Base-by-base conservation (phyloP, 805 yeast genomes). In the Ogataea nonfermentans region DNA sequence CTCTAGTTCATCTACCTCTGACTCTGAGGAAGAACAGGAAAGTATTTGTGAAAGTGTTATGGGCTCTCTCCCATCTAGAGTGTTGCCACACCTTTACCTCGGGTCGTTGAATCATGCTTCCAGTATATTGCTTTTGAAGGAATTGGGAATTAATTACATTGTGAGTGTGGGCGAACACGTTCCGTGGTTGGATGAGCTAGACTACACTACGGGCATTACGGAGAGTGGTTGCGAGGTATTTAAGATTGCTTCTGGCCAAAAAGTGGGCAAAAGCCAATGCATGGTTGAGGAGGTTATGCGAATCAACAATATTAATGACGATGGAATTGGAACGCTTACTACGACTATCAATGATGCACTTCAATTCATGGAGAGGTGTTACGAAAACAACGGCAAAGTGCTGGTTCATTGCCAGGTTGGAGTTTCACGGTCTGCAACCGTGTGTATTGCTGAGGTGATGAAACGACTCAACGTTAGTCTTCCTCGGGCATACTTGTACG, bases 391-490 rank as follows among this genome's bases (percentile, higher is more conserved):
- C 25, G 77, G 76, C 15, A 75, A 74, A 32, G 78, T 81, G 2
- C 67, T 91, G 44, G 90, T 91, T 9, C 98, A 91, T 60, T 91
- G 98, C 54, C 84, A 95, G 56, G 97, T 88, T 33, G 98, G 98
- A 0, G 98, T 91, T 3, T 86, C 96, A 0, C 68, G 98, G 40
- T 86, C 95, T 3, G 98, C 97, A 0, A 87, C 97, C 0, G 95
- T 91, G 9, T 91, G 95, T 51, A 91, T 91, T 49, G 96, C 96
- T 1, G 97, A 89, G 57, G 91, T 87, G 26, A 90, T 91, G 96
- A 76, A 78, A 49, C 65, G 95, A 28, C 63, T 84, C 37, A 64
- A 75, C 11, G 66, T 87, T 38, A 76, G 78, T 29, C 65, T 91
- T 20, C 80, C 93, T 2, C 68, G 81, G 23, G 96, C 98, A 0